Base-by-base conservation (phyloP, 2,329 filamentous ascomycete species). In the Ascochyta pisi region DNA sequence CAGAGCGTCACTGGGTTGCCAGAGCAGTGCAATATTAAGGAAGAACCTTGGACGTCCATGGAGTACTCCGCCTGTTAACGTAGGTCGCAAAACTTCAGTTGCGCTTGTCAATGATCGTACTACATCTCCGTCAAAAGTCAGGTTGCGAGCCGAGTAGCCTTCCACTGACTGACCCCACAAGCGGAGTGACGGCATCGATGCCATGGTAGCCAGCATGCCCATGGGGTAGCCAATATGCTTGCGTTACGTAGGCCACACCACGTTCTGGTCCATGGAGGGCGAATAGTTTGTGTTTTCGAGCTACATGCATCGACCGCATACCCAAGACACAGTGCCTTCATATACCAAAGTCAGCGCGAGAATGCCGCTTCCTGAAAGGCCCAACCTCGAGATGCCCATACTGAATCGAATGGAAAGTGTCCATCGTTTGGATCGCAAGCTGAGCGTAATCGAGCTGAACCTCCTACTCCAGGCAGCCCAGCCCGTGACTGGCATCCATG, bases 291-390 rank as follows among this genome's bases (percentile, higher is more conserved):
- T 6, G 15, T 4, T 12, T 19, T 29, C 41, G 13, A 39, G 33
- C 16, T n/a, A 33, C 33, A 45, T 6, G 7, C 8, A 23, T 16
- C 16, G 26, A 1, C 47, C 47, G 19, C 49, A 52, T 23, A 52
- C 13, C 49, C 49, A 54, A 7, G 27, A 39, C 15, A 42, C 38
- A 13, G 12, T 15, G 4, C n/a, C 35, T 19, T 22, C 38, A 83
- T 84, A 0, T 86, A 86, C 0, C 86, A 88, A 39, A 81, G 0
- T 3, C 50, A 84, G 80, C 34, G 83, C 80, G 3, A 81, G 49
- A 52, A 52, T 4, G 46, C 26, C 4, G 24, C 37, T 24, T 52
- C 41, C 3, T 52, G 49, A 26, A 45, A 52, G 3, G 49, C 46
- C 41, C 41, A 52, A 5, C 41, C 49, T 19, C 49, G 31, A 6